Percentiles rank a stretch among this genome's conserved stretches.
Evolutionary conservation across 371 early-diverging fungal genomes (phyloP).

Genomic region (Cokeromyces recurvatus): DNA sequence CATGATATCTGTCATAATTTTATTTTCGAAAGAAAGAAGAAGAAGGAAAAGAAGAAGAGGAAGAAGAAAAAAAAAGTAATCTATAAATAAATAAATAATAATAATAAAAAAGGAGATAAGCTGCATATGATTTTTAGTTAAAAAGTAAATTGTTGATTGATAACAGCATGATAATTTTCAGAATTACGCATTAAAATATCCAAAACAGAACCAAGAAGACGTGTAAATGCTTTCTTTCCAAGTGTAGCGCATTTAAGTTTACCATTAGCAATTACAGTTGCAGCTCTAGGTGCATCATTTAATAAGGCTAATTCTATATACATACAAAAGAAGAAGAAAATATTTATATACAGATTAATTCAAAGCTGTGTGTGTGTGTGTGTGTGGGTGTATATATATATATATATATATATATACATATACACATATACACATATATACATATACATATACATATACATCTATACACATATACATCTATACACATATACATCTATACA

Average conservation of each 20-base stretch:
- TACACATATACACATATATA: too few species aligned
- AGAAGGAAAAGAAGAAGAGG: background rate
- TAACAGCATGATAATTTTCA: constrained; percentile 60
- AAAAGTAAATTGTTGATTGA: constrained; percentile 16
- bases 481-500: too few species aligned
- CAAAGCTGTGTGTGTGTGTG: too few species aligned
- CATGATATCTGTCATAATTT: constrained; percentile 19
- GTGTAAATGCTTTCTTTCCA: constrained; percentile 86
- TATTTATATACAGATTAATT: background rate
- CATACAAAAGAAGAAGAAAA: background rate
- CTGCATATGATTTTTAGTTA: constrained; percentile 5
- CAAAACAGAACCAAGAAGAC: constrained; percentile 88
- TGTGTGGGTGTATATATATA: too few species aligned
- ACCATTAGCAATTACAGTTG: constrained; percentile 83
- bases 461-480: too few species aligned
- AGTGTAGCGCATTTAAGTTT: constrained; percentile 87
- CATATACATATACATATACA: too few species aligned
- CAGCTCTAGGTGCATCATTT: constrained; percentile 84
- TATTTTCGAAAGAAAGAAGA: constrained; percentile 7
- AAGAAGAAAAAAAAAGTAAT: constrained; percentile 1
- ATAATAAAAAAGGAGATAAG: background rate
- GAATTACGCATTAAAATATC: constrained; percentile 88
- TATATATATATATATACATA: too few species aligned
- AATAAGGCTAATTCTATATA: constrained; percentile 82
- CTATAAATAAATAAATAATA: too few species aligned